Percentiles rank a stretch among this genome's conserved stretches.
These are phyloP conservation scores for Phytophthora cryptogea DNA, from an alignment of 352 stramenopile genomes.

Conservation along the genomic window DNA sequence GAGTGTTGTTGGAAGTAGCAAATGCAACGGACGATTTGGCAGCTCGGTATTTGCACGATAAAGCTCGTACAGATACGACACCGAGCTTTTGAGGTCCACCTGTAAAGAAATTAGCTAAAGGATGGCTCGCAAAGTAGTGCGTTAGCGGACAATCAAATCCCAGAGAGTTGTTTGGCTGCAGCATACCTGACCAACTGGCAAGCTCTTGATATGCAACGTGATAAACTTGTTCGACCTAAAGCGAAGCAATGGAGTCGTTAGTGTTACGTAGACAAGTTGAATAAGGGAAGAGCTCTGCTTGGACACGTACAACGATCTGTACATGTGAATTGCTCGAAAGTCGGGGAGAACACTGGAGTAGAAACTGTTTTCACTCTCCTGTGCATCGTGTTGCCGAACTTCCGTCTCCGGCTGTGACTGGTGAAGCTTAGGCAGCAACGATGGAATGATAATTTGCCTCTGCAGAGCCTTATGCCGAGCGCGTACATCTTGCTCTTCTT, in stretches of 20 bases:
- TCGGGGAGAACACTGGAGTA: slow-evolving; percentile 60
- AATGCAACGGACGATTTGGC: slow-evolving; percentile 62
- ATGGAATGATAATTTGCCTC: slow-evolving; percentile 52
- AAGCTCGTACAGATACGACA: slow-evolving; percentile 79
- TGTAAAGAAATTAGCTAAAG: slow-evolving; percentile 62
- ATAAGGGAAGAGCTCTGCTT: neutral
- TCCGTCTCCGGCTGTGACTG: neutral
- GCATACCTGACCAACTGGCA: slow-evolving; percentile 74
- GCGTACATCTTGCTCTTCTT: slow-evolving; percentile 47
- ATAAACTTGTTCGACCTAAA: slow-evolving; percentile 61
- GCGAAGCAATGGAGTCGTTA: neutral
- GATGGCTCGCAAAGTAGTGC: neutral
- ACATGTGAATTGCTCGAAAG: slow-evolving; percentile 54
- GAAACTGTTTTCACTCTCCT: slow-evolving; percentile 38
- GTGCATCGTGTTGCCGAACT: neutral
- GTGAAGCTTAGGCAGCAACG: slow-evolving; percentile 23
- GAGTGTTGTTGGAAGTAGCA: slow-evolving; percentile 65
- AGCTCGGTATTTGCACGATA: slow-evolving; percentile 67
- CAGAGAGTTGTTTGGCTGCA: neutral
- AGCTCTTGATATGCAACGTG: slow-evolving; percentile 71
- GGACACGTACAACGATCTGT: slow-evolving; percentile 56
- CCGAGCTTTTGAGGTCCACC: slow-evolving; percentile 52
- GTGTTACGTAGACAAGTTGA: neutral
- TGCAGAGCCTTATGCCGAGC: slow-evolving; percentile 52
- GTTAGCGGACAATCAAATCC: neutral